These are phyloP conservation scores for Monosporascus sp. DNA, from an alignment of 2,329 filamentous ascomycete species.

Conservation along the genomic window DNA sequence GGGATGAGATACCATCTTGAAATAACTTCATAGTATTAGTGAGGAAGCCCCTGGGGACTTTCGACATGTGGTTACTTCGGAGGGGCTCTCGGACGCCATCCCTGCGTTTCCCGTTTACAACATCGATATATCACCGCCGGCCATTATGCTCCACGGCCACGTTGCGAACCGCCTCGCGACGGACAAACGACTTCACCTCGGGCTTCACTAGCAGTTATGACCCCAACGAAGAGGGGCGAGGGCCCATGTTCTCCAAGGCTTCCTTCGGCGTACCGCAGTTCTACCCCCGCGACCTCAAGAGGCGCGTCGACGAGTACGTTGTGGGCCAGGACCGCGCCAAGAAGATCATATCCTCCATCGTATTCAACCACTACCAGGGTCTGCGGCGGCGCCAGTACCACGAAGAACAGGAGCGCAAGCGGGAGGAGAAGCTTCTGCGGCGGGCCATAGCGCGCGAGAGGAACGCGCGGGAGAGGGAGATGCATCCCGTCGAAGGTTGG, in stretches of 20 bases:
- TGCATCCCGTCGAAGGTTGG: constrained; percentile 76
- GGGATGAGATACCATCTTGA: background rate
- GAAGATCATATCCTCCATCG: constrained; percentile 85
- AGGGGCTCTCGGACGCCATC: background rate
- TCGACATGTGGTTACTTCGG: background rate
- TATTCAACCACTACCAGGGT: constrained; percentile 95
- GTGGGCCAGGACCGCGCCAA: constrained; percentile 94
- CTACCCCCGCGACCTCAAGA: constrained; percentile 69
- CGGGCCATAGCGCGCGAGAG: constrained; percentile 68
- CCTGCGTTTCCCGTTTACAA: background rate
- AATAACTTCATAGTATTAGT: background rate
- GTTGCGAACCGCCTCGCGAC: constrained; percentile 27
- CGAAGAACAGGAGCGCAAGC: constrained; percentile 58
- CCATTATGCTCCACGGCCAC: constrained; percentile 11
- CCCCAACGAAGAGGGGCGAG: constrained; percentile 47
- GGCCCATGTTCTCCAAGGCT: constrained; percentile 55
- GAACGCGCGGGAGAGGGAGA: constrained; percentile 49
- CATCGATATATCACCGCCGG: constrained; percentile 24
- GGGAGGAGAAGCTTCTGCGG: constrained; percentile 60
- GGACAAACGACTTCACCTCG: constrained; percentile 47
- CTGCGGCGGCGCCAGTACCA: constrained; percentile 74
- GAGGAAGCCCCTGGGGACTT: background rate
- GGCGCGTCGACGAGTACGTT: constrained; percentile 90
- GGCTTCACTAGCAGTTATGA: constrained; percentile 58
- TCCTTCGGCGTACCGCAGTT: constrained; percentile 57